phyloP scores from a whole-genome alignment of 78 protist species.

The Creolimax fragrantissima region DNA sequence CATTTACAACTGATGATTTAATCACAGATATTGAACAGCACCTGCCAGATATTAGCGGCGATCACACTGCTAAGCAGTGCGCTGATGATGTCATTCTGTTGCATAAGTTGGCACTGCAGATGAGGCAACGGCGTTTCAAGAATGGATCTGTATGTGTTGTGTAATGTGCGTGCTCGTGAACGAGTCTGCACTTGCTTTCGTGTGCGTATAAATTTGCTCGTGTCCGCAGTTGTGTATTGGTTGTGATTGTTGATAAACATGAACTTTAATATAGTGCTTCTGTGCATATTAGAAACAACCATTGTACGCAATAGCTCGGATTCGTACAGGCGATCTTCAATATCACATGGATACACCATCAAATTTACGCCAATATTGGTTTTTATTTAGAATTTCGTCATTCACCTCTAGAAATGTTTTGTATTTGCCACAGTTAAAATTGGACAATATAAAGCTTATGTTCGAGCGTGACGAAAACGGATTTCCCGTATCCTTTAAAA shows the following conservation, averaged over 20 bases:
- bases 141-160: conserved; percentile 8
- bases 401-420: too few species aligned
- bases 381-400: too few species aligned
- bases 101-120: not conserved
- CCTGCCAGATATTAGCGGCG: too few species aligned
- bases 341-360: too few species aligned
- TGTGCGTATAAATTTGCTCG: not conserved
- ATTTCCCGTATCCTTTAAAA: not conserved
- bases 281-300: too few species aligned
- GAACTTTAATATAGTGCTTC: too few species aligned
- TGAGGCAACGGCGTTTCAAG: conserved; percentile 7
- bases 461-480: conserved; percentile 12
- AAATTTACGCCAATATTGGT: too few species aligned
- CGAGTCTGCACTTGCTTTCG: not conserved
- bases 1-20: too few species aligned
- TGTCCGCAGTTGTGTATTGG: conserved; percentile 9
- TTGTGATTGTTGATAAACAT: too few species aligned
- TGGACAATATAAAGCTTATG: conserved; percentile 27
- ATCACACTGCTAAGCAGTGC: not conserved
- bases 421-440: not conserved
- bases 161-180: not conserved
- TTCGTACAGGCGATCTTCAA: too few species aligned
- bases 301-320: too few species aligned
- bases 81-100: not conserved
- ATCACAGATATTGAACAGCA: too few species aligned